Percentiles rank a stretch among this genome's conserved stretches.
Conservation (phyloP, 495 filamentous ascomycete species). For the Wilcoxina mikolae region DNA sequence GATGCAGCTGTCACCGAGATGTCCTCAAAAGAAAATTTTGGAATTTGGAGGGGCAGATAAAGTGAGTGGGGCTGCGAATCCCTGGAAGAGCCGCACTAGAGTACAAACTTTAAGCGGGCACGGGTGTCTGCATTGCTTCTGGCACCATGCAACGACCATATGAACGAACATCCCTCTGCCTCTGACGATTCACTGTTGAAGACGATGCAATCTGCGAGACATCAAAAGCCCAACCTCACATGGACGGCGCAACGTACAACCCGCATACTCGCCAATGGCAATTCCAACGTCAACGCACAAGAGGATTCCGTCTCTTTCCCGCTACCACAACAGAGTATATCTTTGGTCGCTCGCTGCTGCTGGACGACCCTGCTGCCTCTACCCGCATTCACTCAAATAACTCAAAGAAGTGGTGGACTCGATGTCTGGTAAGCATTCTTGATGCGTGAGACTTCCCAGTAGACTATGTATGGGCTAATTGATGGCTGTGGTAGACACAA, state of each 20-base stretch:
- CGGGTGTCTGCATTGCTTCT: no score
- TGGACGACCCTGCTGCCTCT: conserved; percentile 1
- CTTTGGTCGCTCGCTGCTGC: neutral
- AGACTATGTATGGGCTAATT: neutral
- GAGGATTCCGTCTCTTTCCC: conserved; percentile 2
- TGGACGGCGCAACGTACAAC: conserved; percentile 1
- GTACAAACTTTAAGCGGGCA: no score
- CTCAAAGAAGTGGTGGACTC: neutral
- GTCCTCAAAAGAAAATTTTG: no score
- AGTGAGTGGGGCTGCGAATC: no score
- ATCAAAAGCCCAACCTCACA: no score
- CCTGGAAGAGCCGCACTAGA: no score
- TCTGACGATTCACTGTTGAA: no score
- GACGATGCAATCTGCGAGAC: neutral
- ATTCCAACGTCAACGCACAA: neutral
- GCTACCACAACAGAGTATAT: neutral
- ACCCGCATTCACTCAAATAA: neutral
- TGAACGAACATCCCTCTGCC: no score
- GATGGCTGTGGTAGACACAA: neutral
- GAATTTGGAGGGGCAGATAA: no score
- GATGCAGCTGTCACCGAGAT: neutral
- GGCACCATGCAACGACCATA: no score
- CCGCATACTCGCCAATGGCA: conserved; percentile 5
- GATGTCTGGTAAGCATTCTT: conserved; percentile 1
- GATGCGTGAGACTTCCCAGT: neutral